phyloP scores from a whole-genome alignment of 2,329 filamentous ascomycete species.

The Chaetomium globosum region DNA sequence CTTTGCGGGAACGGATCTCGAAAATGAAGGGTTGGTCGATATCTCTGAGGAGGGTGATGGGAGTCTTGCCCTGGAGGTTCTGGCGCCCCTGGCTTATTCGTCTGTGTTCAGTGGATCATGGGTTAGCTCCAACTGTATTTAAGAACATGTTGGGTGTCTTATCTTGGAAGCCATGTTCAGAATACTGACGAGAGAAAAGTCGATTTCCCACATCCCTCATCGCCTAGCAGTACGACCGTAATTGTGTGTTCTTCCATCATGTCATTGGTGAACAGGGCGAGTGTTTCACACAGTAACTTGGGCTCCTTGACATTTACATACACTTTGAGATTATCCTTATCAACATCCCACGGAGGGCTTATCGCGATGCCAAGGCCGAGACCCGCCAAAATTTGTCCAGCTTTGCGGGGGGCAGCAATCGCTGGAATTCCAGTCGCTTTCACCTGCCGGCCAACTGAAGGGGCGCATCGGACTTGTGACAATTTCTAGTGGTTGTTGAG shows the following conservation, averaged over 20 bases:
- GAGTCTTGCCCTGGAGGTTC: slow-evolving; percentile 39
- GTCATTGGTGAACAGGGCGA: neutral
- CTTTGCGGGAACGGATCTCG: slow-evolving; percentile 52
- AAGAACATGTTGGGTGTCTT: slow-evolving; percentile 9
- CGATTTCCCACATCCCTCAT: slow-evolving; percentile 62
- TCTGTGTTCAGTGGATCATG: slow-evolving; percentile 41
- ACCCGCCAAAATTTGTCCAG: slow-evolving; percentile 11
- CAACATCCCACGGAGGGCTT: slow-evolving; percentile 10
- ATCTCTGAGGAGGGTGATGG: slow-evolving; percentile 57
- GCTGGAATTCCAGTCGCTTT: slow-evolving; percentile 3
- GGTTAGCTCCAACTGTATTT: neutral
- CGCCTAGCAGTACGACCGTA: slow-evolving; percentile 61
- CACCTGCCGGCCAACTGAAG: slow-evolving; percentile 24
- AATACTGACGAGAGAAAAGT: slow-evolving; percentile 62
- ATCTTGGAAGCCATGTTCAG: slow-evolving; percentile 14
- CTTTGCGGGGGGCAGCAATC: neutral
- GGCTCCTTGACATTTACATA: neutral
- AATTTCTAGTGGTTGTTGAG: neutral
- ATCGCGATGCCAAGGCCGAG: slow-evolving; percentile 15
- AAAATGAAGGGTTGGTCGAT: slow-evolving; percentile 64
- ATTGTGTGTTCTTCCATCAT: slow-evolving; percentile 53
- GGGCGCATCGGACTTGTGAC: neutral
- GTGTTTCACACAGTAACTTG: neutral
- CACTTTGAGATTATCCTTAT: slow-evolving; percentile 4
- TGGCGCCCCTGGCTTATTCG: slow-evolving; percentile 53